These are phyloP conservation scores for Paraphaeosphaeria sporulosa DNA, from an alignment of 2,329 filamentous ascomycete genomes.

Conservation along the genomic window DNA sequence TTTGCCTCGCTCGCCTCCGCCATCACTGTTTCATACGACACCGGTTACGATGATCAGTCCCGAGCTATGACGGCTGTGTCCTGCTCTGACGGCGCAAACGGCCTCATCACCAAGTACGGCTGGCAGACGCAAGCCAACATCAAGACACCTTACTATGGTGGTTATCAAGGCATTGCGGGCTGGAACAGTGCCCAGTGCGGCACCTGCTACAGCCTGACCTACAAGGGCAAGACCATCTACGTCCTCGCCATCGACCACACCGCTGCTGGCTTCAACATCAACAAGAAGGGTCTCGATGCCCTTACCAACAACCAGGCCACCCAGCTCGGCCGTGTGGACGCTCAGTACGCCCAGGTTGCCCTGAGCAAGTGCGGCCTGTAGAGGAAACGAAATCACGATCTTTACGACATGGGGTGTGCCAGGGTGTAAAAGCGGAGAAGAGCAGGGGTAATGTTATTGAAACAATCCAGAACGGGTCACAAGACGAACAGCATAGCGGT, in stretches of 20 bases:
- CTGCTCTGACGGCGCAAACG: slow-evolving; percentile 74
- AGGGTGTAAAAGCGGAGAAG: slow-evolving; percentile 1
- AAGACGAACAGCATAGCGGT: slow-evolving; percentile 11
- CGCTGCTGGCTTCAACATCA: slow-evolving; percentile 59
- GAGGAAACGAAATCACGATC: slow-evolving; percentile 9
- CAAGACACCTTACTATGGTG: slow-evolving; percentile 59
- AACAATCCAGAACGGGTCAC: background rate
- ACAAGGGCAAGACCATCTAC: slow-evolving; percentile 56
- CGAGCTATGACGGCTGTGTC: slow-evolving; percentile 65
- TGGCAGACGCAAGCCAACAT: slow-evolving; percentile 61
- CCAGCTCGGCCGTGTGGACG: slow-evolving; percentile 55
- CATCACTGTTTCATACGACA: slow-evolving; percentile 72
- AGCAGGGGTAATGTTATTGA: slow-evolving; percentile 6
- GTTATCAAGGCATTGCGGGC: slow-evolving; percentile 55
- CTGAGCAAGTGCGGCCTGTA: slow-evolving; percentile 46
- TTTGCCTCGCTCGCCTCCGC: slow-evolving; percentile 42
- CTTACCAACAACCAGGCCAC: slow-evolving; percentile 58
- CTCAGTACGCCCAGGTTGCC: slow-evolving; percentile 47
- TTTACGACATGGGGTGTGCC: slow-evolving; percentile 3
- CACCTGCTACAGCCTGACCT: slow-evolving; percentile 61
- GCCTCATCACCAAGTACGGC: slow-evolving; percentile 68
- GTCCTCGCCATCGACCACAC: slow-evolving; percentile 59
- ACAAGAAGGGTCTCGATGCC: slow-evolving; percentile 56
- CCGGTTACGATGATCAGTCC: slow-evolving; percentile 69
- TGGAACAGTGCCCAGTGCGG: slow-evolving; percentile 59